These are phyloP conservation scores for Hirsutella minnesotensis DNA, from an alignment of 2,329 filamentous ascomycete genomes.

Conservation along the genomic window DNA sequence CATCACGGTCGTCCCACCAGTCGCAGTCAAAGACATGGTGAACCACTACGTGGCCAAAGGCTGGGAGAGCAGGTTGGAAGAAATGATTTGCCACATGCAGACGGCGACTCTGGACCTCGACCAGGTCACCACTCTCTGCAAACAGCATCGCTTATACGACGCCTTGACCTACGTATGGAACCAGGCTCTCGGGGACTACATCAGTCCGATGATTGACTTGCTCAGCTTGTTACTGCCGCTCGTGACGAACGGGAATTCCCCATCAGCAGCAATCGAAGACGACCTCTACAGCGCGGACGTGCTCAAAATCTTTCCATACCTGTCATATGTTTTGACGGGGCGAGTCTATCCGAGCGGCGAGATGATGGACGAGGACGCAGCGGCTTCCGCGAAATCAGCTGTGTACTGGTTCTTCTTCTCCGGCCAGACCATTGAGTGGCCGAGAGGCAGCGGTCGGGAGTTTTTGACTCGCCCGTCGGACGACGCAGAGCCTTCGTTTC, in stretches of 20 bases:
- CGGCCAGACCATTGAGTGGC: slow-evolving; percentile 66
- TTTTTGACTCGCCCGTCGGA: slow-evolving; percentile 48
- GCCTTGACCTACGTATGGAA: slow-evolving; percentile 97
- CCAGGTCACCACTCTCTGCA: slow-evolving; percentile 81
- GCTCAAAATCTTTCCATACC: slow-evolving; percentile 86
- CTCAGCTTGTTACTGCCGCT: slow-evolving; percentile 53
- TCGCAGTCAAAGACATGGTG: slow-evolving; percentile 76
- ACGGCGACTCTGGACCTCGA: slow-evolving; percentile 88
- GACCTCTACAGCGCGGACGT: slow-evolving; percentile 58
- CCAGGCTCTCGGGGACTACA: slow-evolving; percentile 74
- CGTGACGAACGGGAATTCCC: slow-evolving; percentile 43
- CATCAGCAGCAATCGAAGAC: slow-evolving; percentile 42
- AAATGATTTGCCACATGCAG: slow-evolving; percentile 88
- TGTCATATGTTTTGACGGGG: slow-evolving; percentile 83
- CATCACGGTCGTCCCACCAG: slow-evolving; percentile 65
- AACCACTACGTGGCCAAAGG: slow-evolving; percentile 67
- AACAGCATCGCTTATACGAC: slow-evolving; percentile 85
- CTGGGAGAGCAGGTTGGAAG: slow-evolving; percentile 69
- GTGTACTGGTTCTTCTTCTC: slow-evolving; percentile 93
- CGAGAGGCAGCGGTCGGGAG: slow-evolving; percentile 46
- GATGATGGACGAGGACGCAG: slow-evolving; percentile 57
- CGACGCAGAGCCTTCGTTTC: slow-evolving; percentile 62
- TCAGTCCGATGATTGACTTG: slow-evolving; percentile 80
- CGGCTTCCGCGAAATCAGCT: slow-evolving; percentile 68
- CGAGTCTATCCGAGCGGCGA: slow-evolving; percentile 84